Evolutionary conservation across 2,329 filamentous ascomycete species (phyloP).

Genomic region (Mariannaea sp.): DNA sequence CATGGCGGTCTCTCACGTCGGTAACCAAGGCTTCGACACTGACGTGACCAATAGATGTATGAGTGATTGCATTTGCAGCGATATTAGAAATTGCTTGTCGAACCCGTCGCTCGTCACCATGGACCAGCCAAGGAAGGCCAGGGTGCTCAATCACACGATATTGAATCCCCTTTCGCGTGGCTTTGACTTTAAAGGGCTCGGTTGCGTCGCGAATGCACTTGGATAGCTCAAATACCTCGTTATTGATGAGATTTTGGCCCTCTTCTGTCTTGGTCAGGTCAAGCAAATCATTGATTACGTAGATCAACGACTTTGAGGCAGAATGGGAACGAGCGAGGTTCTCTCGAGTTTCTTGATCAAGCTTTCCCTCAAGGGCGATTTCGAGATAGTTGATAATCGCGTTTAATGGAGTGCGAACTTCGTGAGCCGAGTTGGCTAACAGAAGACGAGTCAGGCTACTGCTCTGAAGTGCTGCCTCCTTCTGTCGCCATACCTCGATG

Average conservation of each 20-base stretch:
- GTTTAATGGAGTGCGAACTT: conserved; percentile 88
- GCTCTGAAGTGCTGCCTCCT: conserved; percentile 80
- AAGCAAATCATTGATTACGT: conserved; percentile 90
- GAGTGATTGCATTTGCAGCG: conserved; percentile 81
- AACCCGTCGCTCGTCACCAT: conserved; percentile 80
- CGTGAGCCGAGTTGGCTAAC: conserved; percentile 86
- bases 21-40: conserved; percentile 71
- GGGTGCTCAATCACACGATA: conserved; percentile 72
- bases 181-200: conserved; percentile 73
- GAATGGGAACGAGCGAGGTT: conserved; percentile 85
- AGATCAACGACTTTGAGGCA: conserved; percentile 89
- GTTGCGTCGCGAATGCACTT: conserved; percentile 77
- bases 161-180: conserved; percentile 72
- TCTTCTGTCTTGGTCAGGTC: conserved; percentile 89
- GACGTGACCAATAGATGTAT: conserved; percentile 71
- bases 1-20: conserved; percentile 56
- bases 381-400: conserved; percentile 95
- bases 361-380: conserved; percentile 79
- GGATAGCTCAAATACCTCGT: conserved; percentile 76
- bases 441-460: conserved; percentile 80
- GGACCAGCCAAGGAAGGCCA: conserved; percentile 70
- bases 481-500: conserved; percentile 91
- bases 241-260: conserved; percentile 76
- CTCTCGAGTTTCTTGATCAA: conserved; percentile 83
- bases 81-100: conserved; percentile 83